These are phyloP conservation scores for Globisporangium irregulare DNA, from an alignment of 352 stramenopile genomes.

Conservation along the genomic window DNA sequence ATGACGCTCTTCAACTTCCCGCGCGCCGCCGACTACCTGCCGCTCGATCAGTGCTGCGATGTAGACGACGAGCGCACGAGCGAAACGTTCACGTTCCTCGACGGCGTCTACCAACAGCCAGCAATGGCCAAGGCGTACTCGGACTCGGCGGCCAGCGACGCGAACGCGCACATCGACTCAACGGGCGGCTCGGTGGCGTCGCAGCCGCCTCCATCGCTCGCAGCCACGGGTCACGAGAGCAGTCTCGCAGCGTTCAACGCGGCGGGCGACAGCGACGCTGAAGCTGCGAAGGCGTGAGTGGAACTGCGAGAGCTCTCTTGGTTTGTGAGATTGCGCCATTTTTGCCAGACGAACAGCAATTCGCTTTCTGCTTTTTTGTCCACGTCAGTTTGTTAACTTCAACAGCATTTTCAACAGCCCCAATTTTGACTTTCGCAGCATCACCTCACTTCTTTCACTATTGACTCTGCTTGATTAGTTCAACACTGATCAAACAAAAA, in stretches of 20 bases:
- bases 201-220: conserved; percentile 23
- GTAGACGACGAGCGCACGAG: conserved; percentile 55
- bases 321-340: not conserved
- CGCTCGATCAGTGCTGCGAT: conserved; percentile 62
- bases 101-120: conserved; percentile 69
- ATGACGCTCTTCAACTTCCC: conserved; percentile 48
- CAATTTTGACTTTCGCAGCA: not conserved
- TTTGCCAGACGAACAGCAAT: not conserved
- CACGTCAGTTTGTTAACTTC: not conserved
- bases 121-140: conserved; percentile 42
- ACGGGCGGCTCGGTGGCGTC: conserved; percentile 28
- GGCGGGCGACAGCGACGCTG: conserved; percentile 29
- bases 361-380: not conserved
- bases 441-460: not conserved
- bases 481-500: not conserved
- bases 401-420: not conserved
- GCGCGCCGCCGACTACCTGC: conserved; percentile 44
- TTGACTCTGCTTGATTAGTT: not conserved
- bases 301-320: not conserved
- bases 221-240: conserved; percentile 27
- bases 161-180: conserved; percentile 21
- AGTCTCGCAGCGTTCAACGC: conserved; percentile 40
- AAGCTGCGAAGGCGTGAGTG: conserved; percentile 3
- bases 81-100: conserved; percentile 54
- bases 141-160: conserved; percentile 1